Conservation (phyloP, 129 eudicot species). For the Deinandra increscens region DNA sequence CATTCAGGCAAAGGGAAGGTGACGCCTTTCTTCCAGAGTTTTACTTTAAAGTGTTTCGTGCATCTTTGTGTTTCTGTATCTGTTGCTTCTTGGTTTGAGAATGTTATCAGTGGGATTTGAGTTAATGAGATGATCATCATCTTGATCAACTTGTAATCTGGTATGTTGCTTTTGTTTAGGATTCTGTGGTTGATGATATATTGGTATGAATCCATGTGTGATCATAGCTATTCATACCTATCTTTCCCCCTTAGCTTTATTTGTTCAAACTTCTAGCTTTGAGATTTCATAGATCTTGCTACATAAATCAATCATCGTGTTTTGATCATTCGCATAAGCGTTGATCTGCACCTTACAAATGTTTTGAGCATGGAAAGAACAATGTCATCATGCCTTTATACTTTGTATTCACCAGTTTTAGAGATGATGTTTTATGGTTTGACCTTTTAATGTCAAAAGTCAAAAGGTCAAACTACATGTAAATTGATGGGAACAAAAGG, state of each 20-base stretch:
- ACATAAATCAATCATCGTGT: neutral
- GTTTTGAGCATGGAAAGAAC: slow-evolving; percentile 1
- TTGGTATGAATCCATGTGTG: slow-evolving; percentile 22
- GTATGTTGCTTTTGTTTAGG: slow-evolving; percentile 19
- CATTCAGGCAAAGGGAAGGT: slow-evolving; percentile 95
- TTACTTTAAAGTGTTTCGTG: slow-evolving; percentile 19
- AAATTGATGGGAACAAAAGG: slow-evolving; percentile 17
- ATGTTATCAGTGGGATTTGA: neutral
- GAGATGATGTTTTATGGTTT: slow-evolving; percentile 7
- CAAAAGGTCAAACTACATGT: slow-evolving; percentile 12
- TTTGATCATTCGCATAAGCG: neutral
- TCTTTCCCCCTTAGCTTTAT: slow-evolving; percentile 24
- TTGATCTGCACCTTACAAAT: slow-evolving; percentile 10
- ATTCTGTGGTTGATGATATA: slow-evolving; percentile 25
- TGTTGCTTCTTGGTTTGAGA: slow-evolving; percentile 12
- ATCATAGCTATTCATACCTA: slow-evolving; percentile 13
- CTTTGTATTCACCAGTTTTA: neutral
- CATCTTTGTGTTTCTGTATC: slow-evolving; percentile 18
- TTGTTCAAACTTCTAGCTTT: slow-evolving; percentile 9
- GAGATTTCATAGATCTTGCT: slow-evolving; percentile 14
- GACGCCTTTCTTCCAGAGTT: slow-evolving; percentile 88
- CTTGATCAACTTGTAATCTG: slow-evolving; percentile 24
- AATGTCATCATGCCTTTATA: slow-evolving; percentile 13
- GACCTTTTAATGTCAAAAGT: slow-evolving; percentile 1
- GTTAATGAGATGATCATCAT: slow-evolving; percentile 24